phyloP scores from a whole-genome alignment of 1,284 basidiomycete genomes.

The Trichosporon coremiiforme region DNA sequence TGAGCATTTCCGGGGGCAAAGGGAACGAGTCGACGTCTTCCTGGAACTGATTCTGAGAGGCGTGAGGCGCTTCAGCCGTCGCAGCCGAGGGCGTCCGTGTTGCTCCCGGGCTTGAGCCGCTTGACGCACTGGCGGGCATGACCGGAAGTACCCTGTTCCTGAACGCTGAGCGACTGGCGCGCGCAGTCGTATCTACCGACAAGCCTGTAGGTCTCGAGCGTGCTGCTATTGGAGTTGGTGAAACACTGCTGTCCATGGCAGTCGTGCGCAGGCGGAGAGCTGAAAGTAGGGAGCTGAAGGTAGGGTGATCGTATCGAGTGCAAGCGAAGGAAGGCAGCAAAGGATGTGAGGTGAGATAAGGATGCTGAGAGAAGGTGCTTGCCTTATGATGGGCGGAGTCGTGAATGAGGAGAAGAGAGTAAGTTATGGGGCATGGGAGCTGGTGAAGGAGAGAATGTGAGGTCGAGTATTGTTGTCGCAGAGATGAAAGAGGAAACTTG shows the following conservation, averaged over 20 bases:
- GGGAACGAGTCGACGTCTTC: conserved; percentile 8
- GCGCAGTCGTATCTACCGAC: background rate
- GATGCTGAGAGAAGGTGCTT: background rate
- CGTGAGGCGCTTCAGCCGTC: background rate
- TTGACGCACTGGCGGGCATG: background rate
- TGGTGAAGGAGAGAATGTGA: background rate
- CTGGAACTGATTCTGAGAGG: background rate
- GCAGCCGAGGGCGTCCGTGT: background rate
- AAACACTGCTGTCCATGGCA: background rate
- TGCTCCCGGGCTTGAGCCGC: background rate
- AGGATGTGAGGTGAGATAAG: background rate
- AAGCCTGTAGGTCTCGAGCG: background rate
- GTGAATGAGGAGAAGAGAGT: background rate
- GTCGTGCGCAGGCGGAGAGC: background rate
- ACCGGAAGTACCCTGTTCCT: conserved; percentile 10
- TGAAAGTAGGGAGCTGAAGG: background rate
- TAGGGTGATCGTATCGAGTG: background rate
- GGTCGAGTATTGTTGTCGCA: background rate
- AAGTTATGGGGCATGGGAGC: conserved; percentile 1
- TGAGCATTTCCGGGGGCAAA: conserved; percentile 7
- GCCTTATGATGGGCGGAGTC: background rate
- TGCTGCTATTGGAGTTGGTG: background rate
- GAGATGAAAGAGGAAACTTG: background rate
- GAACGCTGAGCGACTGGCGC: background rate
- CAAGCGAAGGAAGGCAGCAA: background rate